Evolutionary conservation across 1,284 basidiomycete genomes (phyloP).

Genomic region (Ceratobasidium sp.): DNA sequence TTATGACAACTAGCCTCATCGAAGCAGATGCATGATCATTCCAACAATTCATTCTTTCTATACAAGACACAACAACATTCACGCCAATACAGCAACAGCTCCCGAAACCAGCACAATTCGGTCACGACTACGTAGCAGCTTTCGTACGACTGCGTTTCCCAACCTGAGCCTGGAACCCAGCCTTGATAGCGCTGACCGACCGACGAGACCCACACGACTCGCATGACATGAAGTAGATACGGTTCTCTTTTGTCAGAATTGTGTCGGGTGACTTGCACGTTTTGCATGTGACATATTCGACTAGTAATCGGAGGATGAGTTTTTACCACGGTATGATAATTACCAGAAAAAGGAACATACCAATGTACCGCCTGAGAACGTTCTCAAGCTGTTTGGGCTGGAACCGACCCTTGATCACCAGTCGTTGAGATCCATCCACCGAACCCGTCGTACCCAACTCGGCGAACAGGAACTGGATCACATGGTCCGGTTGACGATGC

Average conservation of each 20-base stretch:
- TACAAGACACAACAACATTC: background rate
- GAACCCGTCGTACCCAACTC: slow-evolving; percentile 99
- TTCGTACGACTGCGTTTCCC: slow-evolving; percentile 66
- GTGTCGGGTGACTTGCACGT: slow-evolving; percentile 99
- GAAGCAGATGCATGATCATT: background rate
- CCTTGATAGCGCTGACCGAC: slow-evolving; percentile 97
- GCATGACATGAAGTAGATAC: slow-evolving; percentile 99
- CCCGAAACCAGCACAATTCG: too few relatives aligned
- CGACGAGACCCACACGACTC: slow-evolving; percentile 93
- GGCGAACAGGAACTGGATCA: slow-evolving; percentile 97
- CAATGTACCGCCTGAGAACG: slow-evolving; percentile 95
- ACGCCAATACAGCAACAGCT: too few relatives aligned
- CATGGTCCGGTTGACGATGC: slow-evolving; percentile 99
- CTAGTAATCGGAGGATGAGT: slow-evolving; percentile 61
- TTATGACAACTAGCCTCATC: too few relatives aligned
- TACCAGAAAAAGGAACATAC: slow-evolving; percentile 64
- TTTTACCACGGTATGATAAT: too few relatives aligned
- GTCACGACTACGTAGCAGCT: slow-evolving; percentile 41
- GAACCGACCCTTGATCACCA: slow-evolving; percentile 98
- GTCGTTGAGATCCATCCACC: slow-evolving; percentile 91
- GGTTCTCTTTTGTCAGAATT: slow-evolving; percentile 95
- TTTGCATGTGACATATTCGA: slow-evolving; percentile 99
- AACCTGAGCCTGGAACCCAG: slow-evolving; percentile 98
- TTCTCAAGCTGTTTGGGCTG: slow-evolving; percentile 99
- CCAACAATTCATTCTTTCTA: slow-evolving; percentile 6